A percentile compares a stretch with the other conserved stretches of the same genome.
These are phyloP conservation scores for Luffa acutangula DNA, from an alignment of 306 rosid genomes.

Conservation along the genomic window DNA sequence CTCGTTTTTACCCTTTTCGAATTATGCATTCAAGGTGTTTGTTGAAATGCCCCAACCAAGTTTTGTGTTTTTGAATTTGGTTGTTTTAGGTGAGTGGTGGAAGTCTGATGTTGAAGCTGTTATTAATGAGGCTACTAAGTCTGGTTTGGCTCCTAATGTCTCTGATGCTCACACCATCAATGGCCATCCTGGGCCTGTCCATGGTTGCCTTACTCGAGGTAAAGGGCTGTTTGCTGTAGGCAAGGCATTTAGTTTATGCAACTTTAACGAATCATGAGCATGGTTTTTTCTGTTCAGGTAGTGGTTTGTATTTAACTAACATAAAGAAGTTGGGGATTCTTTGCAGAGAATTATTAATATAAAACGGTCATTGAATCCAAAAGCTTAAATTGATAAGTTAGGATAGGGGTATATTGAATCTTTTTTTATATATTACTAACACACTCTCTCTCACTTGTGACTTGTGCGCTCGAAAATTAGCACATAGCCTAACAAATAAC, in stretches of 20 bases:
- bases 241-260: not conserved
- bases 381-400: not conserved
- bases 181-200: constrained; percentile 51
- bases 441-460: not conserved
- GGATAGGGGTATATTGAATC: not conserved
- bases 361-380: no score
- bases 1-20: not conserved
- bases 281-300: not conserved
- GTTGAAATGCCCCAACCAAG: not conserved
- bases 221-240: not conserved
- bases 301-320: not conserved
- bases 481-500: not conserved
- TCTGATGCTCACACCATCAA: constrained; percentile 82
- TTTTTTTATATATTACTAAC: not conserved
- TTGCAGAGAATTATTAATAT: not conserved
- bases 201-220: constrained; percentile 49
- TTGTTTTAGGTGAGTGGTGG: constrained; percentile 86
- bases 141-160: constrained; percentile 78
- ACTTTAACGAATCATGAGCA: not conserved
- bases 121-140: constrained; percentile 60
- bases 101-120: constrained; percentile 76
- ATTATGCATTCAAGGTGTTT: not conserved
- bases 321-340: not conserved
- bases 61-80: not conserved
- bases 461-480: not conserved